Evolutionary conservation across 345 rosid genomes (phyloP), one percentile per base, ranked within the genome.

Genomic region (Aquilaria yunnanensis): DNA sequence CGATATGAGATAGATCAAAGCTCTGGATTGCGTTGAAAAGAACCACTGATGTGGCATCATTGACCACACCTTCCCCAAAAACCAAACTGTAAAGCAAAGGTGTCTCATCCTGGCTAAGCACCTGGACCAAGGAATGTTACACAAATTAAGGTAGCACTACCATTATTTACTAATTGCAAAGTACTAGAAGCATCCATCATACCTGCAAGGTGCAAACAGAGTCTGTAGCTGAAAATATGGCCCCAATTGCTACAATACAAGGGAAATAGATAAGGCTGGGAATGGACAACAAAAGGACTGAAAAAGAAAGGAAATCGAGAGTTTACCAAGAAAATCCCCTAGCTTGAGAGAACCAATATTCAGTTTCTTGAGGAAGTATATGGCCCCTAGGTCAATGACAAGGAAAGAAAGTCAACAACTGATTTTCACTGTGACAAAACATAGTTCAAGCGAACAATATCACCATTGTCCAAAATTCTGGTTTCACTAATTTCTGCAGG

Each of bases 201-300:
- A 86, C 98, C 86, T 93, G 98, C 77, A 93, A 79, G 46, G 98
- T 93, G 79, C 98, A 90, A 69, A 94, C 99, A 67, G 99, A 94
- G 73, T 94, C 99, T 3, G 99, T 94, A 45, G 97, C 99, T 67
- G 99, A 84, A 74, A 94, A 90, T 78, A 94, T 94, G 49, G 92
- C 96, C 67, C 99, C 99, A 65, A 90, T 90, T 67, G 99, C 99
- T 94, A 70, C 72, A 78, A 63, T 61, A 37, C 41, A 51, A 66
- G 55, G 11, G 9, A 72, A 14, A 60, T 23, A 57, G 29, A 48
- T 61, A 51, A 67, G 60, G 61, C 68, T 41, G 47, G 64, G 13
- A 51, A 57, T 10, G 46, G 62, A 53, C 32, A 57, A 33, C 50
- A 2, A 29, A 14, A 32, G 9, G 5, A 59, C 48, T 41, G 2